Evolutionary conservation across 140 eudicot genomes (phyloP), one percentile per base, ranked within the genome.

Genomic region (Artemisia princeps): DNA sequence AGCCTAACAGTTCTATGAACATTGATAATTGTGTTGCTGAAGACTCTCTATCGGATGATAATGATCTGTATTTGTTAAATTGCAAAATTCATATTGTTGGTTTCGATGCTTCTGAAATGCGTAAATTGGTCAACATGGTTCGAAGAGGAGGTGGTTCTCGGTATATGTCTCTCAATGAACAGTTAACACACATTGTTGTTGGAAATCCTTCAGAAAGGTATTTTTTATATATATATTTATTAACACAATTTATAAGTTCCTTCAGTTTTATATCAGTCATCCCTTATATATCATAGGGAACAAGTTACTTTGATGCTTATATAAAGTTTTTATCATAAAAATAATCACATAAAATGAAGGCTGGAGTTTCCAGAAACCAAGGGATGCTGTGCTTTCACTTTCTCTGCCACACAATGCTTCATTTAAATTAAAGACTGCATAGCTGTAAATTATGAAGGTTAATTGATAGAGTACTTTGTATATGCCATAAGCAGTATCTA

Each of bases 91-190:
- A 70, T 46, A 79, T 92, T 74, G 90, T 86, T 68, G 98, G 98
- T 62, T 92, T 92, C 61, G 82, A 80, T 70, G 88, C 83, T 71
- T 70, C 87, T 67, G 89, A 83, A 74, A 71, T 80, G 78, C 84
- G 96, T 28, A 84, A 74, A 68, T 80, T 88, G 75, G 96, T 92
- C 73, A 84, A 75, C 82, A 83, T 88, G 85, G 87, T 88, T 55
- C 86, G 96, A 14, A 83, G 78, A 80, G 98, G 98, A 65, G 89
- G 94, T 66, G 98, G 96, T 30, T 92, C 98, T n/a, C 95, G 96
- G 50, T 86, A 85, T 68, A 80, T 86, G 94, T 78, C 82, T 33
- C 76, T 84, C 55, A 80, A 76, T 70, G 96, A 92, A 62, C 88
- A 84, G 16, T 74, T 92, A 80, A 92, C 98, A 11, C 98, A 92